phyloP scores from a whole-genome alignment of 805 yeast species.

The Pichia eremophila region DNA sequence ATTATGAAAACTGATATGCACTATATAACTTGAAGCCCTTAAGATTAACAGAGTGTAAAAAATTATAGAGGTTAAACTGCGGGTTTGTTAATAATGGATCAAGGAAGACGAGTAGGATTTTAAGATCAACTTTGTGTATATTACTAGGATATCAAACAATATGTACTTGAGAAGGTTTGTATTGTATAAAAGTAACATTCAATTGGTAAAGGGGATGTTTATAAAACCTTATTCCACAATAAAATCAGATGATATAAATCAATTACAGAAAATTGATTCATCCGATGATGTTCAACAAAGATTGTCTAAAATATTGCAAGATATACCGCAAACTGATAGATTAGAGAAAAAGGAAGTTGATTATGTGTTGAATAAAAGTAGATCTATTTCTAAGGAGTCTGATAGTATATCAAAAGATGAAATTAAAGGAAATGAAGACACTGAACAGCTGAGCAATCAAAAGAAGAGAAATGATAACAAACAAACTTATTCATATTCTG shows the following conservation, averaged over 20 bases:
- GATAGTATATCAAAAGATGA: not conserved
- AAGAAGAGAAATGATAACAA: not conserved
- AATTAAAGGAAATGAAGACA: no score
- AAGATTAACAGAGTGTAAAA: no score
- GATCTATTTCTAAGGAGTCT: no score
- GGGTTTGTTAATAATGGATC: no score
- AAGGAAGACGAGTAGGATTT: no score
- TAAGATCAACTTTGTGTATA: no score
- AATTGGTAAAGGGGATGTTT: not conserved
- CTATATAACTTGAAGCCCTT: no score
- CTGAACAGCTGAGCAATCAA: no score
- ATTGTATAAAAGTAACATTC: not conserved
- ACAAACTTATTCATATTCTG: not conserved
- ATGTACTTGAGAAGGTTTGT: not conserved
- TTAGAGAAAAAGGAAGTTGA: not conserved
- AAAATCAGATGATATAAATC: not conserved
- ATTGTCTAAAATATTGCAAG: conserved; percentile 7
- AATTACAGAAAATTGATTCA: not conserved
- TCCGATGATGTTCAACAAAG: conserved; percentile 3
- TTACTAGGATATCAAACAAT: no score
- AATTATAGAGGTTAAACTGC: no score
- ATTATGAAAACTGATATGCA: no score
- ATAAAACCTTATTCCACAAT: not conserved
- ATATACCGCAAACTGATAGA: conserved; percentile 1
- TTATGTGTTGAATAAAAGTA: not conserved